Base-by-base conservation (phyloP, 371 early-diverging fungal species). In the Phascolomyces articulosus region DNA sequence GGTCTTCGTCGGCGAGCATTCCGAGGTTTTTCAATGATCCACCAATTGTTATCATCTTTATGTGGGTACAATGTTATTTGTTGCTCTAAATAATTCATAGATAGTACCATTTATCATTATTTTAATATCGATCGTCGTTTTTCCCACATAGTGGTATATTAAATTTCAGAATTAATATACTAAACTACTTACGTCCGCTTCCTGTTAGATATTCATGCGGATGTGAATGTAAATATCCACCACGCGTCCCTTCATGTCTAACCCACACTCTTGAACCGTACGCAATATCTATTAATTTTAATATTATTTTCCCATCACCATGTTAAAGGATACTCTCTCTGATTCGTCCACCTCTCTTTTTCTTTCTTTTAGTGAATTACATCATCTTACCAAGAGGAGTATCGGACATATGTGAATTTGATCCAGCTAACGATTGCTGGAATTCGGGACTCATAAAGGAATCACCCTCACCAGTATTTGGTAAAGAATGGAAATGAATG, bases 1-100 rank as follows among this genome's bases (percentile, higher is more conserved):
- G 20, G 13, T 23, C 26, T 6, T 51, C 7, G 4, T 51, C 26
- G 51, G 2, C 26, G 51, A 7, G 44, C 8, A 44, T 44, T 20
- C 23, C 51, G 51, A 23, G 51, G 13, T 23, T 24, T 51, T 24
- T 51, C 51, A 24, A 24, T 62, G 18, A 59, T 51, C 96, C 97
- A 98, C 63, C 87, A 65, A 72, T 97, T 97, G 82, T 98, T 98
- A 26, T 75, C 74, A 71, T 98, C 97, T 23, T 87, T 84, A 76
- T 94, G 94, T 20, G 93, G 91, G 75, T 98, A 98, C 11, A 94
- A 85, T 1, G 98, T 98, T 11, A 98, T 84, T 80, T 98, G 98
- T 87, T 98, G 99, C 59, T 97, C 89, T 89, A 66, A n/a, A n/a
- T n/a, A n/a, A n/a, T n/a, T n/a, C n/a, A n/a, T n/a, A n/a, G n/a